Evolutionary conservation across 768 basidiomycete species (phyloP), one percentile per base, ranked within the genome.

Genomic region (Glaciozyma antarctica): DNA sequence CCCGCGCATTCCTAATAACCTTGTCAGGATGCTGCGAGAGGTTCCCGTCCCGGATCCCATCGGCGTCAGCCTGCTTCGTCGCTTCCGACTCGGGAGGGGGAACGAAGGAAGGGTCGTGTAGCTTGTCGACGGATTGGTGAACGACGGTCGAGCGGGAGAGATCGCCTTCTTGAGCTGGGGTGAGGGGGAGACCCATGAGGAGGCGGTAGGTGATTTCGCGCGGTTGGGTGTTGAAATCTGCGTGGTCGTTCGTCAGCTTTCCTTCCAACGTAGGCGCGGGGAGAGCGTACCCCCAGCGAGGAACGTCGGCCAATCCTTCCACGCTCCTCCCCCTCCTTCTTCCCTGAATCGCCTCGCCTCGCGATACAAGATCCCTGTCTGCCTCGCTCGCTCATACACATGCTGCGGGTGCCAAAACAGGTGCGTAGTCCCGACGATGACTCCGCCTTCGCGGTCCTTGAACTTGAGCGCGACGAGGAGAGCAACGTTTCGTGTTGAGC

Each of bases 221-320:
- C 0, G 94, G 94, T 19, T 84, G 77, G 61, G 89, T 88, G 76
- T 97, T 98, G 78, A 95, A 91, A 76, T 98, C 93, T 93, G 61
- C 10, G 17, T 3, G 41, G 0, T 32, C 38, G 21, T 22, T 26
- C 22, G 28, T 5, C 6, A 2, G 3, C 21, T 30, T 2, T 54
- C 47, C 0, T 16, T 30, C 28, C 58, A 44, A 51, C 45, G 21
- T 22, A 68, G 9, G 48, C 30, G 64, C 53, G 30, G 30, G 15
- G 38, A 53, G 19, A 19, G 72, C 77, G 72, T 74, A 89, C 93
- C 92, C 75, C 93, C 93, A 0, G 87, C 84, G 47, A 95, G 78
- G 62, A 93, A 78, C 63, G 85, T 86, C 0, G 91, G 87, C 90
- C 90, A 94, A 53, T 80, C 66, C 1, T 75, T 73, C 49, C 78